Base-by-base conservation (phyloP, 1,284 basidiomycete genomes). In the Somion occarium region DNA sequence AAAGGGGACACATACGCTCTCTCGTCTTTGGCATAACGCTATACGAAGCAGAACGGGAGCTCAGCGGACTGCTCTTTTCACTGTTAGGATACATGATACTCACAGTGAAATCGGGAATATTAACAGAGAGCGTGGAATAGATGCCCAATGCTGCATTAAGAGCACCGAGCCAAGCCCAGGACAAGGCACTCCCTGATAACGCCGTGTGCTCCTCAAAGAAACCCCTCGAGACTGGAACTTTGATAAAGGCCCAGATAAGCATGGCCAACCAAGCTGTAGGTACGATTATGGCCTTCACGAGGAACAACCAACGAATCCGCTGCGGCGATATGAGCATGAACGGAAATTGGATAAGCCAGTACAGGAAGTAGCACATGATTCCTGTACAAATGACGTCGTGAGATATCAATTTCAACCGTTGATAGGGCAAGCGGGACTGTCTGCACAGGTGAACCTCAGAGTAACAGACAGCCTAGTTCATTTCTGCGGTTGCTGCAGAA, bases 331-430 rank as follows among this genome's bases (percentile, higher is more conserved):
- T 71, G 47, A 91, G 72, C 70, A 88, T 76, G 64, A 91, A 79
- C 0, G 89, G 88, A 56, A 86, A 75, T 62, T 68, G 82, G 23
- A 86, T 69, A 19, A 85, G 66, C 88, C 88, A 91, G 71, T 83
- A 91, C 26, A 93, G 64, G 67, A 90, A 81, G 68, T 88, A 93
- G 62, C 83, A 89, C 69, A 88, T 78, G 64, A 88, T 77, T 7
- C 75, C 78, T 74, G 56, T 25, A 22, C 34, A 48, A 52, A 20
- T 26, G 11, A 43, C n/a, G 18, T 38, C 41, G 13, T 39, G 37
- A 38, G 2, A 46, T 30, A 42, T 15, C 49, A 47, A 44, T 9
- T 41, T 34, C 37, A n/a, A 39, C n/a, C n/a, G n/a, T n/a, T n/a
- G n/a, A n/a, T n/a, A n/a, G n/a, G n/a, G n/a, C n/a, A n/a, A n/a